phyloP scores from a whole-genome alignment of 352 stramenopile genomes.

The Salisapilia sapeloensis region DNA sequence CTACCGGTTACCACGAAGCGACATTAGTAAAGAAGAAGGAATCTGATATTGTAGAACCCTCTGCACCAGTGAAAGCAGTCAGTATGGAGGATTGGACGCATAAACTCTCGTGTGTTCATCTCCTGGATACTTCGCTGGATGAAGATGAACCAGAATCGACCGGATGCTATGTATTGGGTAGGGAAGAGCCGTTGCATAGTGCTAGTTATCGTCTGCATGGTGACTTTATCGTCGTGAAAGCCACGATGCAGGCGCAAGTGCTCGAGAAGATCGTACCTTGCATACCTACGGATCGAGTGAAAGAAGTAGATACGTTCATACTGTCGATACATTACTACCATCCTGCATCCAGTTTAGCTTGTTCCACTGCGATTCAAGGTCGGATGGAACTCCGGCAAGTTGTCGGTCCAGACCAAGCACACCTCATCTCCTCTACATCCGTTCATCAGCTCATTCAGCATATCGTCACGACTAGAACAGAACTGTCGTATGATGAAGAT shows the following conservation, averaged over 20 bases:
- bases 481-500: constrained; percentile 5
- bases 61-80: too few relatives aligned
- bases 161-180: constrained; percentile 25
- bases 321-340: constrained; percentile 44
- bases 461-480: constrained; percentile 26
- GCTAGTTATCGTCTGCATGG: constrained; percentile 40
- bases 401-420: constrained; percentile 26
- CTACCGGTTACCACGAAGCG: too few relatives aligned
- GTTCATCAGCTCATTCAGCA: constrained; percentile 29
- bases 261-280: constrained; percentile 8
- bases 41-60: too few relatives aligned
- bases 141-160: constrained; percentile 1
- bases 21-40: too few relatives aligned
- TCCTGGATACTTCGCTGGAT: constrained; percentile 19
- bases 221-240: constrained; percentile 27
- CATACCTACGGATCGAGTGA: constrained; percentile 22
- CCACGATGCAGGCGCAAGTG: constrained; percentile 32
- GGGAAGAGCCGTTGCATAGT: constrained; percentile 32
- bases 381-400: constrained; percentile 33
- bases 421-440: constrained; percentile 17
- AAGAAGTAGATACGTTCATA: constrained; percentile 31
- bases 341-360: constrained; percentile 14
- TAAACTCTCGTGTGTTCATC: constrained; percentile 22
- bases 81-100: too few relatives aligned
- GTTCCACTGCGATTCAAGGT: constrained; percentile 12